Percentiles rank a stretch among this genome's conserved stretches.
Evolutionary conservation across 371 early-diverging fungal genomes (phyloP).

Genomic region (Saksenaea vasiformis): DNA sequence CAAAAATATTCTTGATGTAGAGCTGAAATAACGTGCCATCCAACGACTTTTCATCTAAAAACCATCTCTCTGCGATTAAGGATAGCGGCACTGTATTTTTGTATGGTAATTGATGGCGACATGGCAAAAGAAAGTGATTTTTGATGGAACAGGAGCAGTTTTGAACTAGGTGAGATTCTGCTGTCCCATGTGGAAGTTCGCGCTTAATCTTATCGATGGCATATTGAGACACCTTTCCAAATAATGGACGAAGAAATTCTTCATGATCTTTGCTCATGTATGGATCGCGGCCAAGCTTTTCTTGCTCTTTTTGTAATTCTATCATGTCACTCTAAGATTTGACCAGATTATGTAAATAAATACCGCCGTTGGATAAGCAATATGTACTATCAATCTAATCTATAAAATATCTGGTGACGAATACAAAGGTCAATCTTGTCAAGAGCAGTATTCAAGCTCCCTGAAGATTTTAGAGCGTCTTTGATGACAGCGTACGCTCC

Average conservation of each 20-base stretch:
- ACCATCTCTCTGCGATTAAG: no score
- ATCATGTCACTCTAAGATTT: background rate
- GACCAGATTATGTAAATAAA: background rate
- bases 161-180: background rate
- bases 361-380: no score
- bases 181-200: background rate
- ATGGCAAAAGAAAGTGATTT: no score
- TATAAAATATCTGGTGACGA: background rate
- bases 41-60: no score
- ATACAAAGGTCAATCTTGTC: background rate
- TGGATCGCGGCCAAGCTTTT: background rate
- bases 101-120: no score
- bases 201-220: background rate
- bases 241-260: background rate
- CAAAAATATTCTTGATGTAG: no score
- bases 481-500: slow-evolving; percentile 9
- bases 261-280: background rate
- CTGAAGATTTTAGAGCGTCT: background rate
- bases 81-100: no score
- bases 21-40: no score
- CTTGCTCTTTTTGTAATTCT: background rate
- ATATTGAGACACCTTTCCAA: background rate
- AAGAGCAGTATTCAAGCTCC: background rate
- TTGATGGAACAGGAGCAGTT: background rate
- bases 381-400: background rate